Evolutionary conservation across 768 basidiomycete genomes (phyloP).

Genomic region (Rhizopogon roseolus): DNA sequence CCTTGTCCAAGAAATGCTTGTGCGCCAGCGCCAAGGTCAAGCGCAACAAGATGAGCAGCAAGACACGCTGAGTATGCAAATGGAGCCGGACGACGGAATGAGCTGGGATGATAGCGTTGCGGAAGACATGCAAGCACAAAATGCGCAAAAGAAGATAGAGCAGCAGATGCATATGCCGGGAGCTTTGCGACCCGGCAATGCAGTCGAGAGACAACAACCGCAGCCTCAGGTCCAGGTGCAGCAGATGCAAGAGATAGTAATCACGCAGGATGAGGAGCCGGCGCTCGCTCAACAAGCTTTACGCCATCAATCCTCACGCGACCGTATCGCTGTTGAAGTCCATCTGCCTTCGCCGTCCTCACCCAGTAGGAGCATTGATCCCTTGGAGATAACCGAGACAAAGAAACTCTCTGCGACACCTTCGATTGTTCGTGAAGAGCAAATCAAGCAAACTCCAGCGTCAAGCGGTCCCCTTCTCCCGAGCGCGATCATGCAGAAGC

Average conservation of each 20-base stretch:
- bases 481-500: slow-evolving; percentile 37
- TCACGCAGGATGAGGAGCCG: slow-evolving; percentile 29
- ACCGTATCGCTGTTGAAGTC: slow-evolving; percentile 34
- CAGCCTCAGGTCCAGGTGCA: slow-evolving; percentile 16
- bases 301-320: slow-evolving; percentile 43
- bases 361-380: slow-evolving; percentile 45
- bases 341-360: slow-evolving; percentile 24
- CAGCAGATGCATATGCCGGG: slow-evolving; percentile 24
- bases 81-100: slow-evolving; percentile 83
- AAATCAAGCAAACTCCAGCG: slow-evolving; percentile 13
- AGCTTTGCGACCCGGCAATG: slow-evolving; percentile 29
- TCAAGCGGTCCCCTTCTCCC: slow-evolving; percentile 27
- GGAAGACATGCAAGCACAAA: slow-evolving; percentile 40
- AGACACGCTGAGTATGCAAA: slow-evolving; percentile 30
- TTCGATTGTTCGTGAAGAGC: slow-evolving; percentile 59
- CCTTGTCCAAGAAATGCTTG: slow-evolving; percentile 51
- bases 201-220: slow-evolving; percentile 25
- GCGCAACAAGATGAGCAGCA: slow-evolving; percentile 20
- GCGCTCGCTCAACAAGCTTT: slow-evolving; percentile 24
- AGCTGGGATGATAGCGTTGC: slow-evolving; percentile 77
- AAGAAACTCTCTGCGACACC: slow-evolving; percentile 77
- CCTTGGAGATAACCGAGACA: slow-evolving; percentile 67
- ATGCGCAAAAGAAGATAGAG: slow-evolving; percentile 21
- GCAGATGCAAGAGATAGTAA: slow-evolving; percentile 12
- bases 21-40: slow-evolving; percentile 33